A percentile compares a stretch with the other conserved stretches of the same genome.
These are phyloP conservation scores for Aethionema arabicum DNA, from an alignment of 345 rosid species.

Conservation along the genomic window DNA sequence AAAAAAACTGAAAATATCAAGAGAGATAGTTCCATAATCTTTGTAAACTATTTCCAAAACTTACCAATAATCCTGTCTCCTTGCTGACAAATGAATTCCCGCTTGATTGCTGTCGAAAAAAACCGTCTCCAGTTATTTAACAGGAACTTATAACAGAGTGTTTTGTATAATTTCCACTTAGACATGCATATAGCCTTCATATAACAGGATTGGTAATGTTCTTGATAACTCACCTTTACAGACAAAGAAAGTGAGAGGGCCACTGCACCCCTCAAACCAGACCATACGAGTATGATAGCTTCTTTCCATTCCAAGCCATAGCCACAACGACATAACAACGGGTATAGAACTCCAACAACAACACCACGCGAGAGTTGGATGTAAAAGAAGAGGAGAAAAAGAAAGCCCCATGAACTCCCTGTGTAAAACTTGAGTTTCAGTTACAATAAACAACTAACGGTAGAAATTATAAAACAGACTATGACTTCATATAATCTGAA, in stretches of 20 bases:
- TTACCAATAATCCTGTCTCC: conserved; percentile 79
- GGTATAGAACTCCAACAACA: conserved; percentile 70
- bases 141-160: not conserved
- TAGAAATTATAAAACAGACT: not conserved
- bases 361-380: conserved; percentile 66
- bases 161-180: too few species aligned
- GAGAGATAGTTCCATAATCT: conserved; percentile 15
- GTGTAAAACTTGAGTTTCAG: conserved; percentile 31
- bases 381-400: conserved; percentile 66
- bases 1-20: conserved; percentile 21
- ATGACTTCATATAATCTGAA: not conserved
- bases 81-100: conserved; percentile 48
- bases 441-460: not conserved
- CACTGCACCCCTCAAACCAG: conserved; percentile 96
- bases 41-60: conserved; percentile 28
- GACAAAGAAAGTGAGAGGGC: conserved; percentile 87
- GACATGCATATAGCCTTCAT: not conserved
- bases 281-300: conserved; percentile 77
- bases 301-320: conserved; percentile 97
- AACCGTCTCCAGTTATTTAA: not conserved
- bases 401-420: conserved; percentile 82
- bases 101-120: conserved; percentile 56
- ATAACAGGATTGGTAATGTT: conserved; percentile 14
- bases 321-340: conserved; percentile 63
- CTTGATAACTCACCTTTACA: conserved; percentile 66